A percentile compares a stretch with the other conserved stretches of the same genome.
Conservation (phyloP, 768 basidiomycete genomes). For the Psilocybe sp. region DNA sequence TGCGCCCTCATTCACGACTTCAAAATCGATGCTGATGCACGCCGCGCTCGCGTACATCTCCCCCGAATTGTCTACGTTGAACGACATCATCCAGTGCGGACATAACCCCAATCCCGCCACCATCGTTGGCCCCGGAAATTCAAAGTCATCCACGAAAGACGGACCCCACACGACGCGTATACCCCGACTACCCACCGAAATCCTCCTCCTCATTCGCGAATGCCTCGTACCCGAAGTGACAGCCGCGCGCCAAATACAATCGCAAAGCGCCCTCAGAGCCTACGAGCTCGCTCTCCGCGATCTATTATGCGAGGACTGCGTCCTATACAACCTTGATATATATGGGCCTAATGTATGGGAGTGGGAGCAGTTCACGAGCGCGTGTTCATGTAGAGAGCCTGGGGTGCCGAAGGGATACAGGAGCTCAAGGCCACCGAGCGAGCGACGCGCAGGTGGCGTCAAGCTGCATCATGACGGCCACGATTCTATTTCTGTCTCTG, state of each 20-base stretch:
- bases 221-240: conserved; percentile 44
- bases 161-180: too few relatives aligned
- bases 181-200: conserved; percentile 40
- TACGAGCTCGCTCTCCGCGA: conserved; percentile 39
- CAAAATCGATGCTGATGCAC: conserved; percentile 47
- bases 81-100: conserved; percentile 29
- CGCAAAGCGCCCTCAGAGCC: conserved; percentile 35
- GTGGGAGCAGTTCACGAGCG: conserved; percentile 50
- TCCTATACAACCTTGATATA: conserved; percentile 50
- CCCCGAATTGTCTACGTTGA: conserved; percentile 41
- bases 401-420: conserved; percentile 2
- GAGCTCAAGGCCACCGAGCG: conserved; percentile 7
- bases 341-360: conserved; percentile 50
- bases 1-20: conserved; percentile 26
- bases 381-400: conserved; percentile 41
- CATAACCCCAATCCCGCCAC: conserved; percentile 10
- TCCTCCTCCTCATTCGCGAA: conserved; percentile 50
- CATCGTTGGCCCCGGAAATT: background rate
- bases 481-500: too few relatives aligned
- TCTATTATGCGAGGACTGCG: conserved; percentile 47
- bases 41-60: conserved; percentile 50
- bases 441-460: conserved; percentile 1
- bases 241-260: conserved; percentile 36
- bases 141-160: too few relatives aligned
- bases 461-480: too few relatives aligned